A percentile compares a stretch with the other conserved stretches of the same genome.
phyloP scores from a whole-genome alignment of 108 stramenopile genomes.

The Aureococcus anophagefferens region DNA sequence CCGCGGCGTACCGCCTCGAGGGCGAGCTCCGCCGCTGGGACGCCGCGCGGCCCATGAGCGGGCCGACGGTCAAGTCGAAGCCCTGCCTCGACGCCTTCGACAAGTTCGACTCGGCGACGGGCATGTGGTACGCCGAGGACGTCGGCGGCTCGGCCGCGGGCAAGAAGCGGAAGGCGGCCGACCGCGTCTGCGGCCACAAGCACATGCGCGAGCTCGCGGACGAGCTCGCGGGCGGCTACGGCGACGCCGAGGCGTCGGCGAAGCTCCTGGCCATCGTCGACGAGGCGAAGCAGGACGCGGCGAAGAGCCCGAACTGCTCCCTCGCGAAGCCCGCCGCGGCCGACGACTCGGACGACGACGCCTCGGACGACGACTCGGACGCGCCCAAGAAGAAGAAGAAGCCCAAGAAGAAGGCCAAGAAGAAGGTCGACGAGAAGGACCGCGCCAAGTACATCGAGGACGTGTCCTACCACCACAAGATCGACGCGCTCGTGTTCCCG shows the following conservation, averaged over 20 bases:
- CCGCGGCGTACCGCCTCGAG: conserved; percentile 10
- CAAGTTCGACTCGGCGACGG: background rate
- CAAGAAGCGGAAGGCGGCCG: background rate
- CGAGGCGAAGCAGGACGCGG: background rate
- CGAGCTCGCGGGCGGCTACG: background rate
- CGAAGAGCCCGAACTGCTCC: background rate
- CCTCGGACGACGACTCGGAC: conserved; percentile 5
- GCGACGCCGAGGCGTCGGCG: background rate
- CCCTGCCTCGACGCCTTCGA: background rate
- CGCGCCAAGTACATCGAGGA: too few relatives aligned
- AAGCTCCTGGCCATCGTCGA: background rate
- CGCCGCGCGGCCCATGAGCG: background rate
- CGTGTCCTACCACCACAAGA: too few relatives aligned
- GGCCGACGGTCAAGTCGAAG: background rate
- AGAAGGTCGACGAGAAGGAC: conserved; percentile 3
- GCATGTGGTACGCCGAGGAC: background rate
- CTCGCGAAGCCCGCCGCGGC: too few relatives aligned
- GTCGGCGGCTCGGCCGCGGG: background rate
- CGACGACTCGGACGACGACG: too few relatives aligned
- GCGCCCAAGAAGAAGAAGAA: conserved; percentile 11
- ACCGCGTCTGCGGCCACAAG: background rate
- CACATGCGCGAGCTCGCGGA: background rate
- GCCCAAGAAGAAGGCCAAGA: conserved; percentile 7
- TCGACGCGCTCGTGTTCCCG: background rate
- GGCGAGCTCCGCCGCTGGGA: background rate